Evolutionary conservation across 352 stramenopile species (phyloP).

Genomic region (Globisporangium uncinulatum): DNA sequence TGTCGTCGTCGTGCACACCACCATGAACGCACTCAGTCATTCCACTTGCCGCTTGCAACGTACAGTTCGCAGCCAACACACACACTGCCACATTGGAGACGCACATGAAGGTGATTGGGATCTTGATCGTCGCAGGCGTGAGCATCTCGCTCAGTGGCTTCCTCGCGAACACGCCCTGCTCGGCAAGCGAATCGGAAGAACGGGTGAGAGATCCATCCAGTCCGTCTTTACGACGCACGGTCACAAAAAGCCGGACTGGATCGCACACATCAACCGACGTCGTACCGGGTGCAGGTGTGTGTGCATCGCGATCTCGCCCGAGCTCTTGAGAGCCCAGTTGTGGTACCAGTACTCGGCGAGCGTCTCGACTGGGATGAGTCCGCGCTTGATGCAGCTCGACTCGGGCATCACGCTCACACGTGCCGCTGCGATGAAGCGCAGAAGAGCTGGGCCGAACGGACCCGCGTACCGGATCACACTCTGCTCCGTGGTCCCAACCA

Average conservation of each 20-base stretch:
- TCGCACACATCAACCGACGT: background rate
- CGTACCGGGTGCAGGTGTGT: conserved; percentile 52
- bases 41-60: too few species aligned
- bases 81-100: background rate
- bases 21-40: too few species aligned
- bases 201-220: too few species aligned
- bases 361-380: conserved; percentile 28
- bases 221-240: too few species aligned
- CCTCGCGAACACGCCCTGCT: conserved; percentile 42
- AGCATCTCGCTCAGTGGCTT: conserved; percentile 55
- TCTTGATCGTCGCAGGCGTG: conserved; percentile 36
- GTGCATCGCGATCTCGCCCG: conserved; percentile 61
- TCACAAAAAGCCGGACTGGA: too few species aligned
- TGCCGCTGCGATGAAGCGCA: conserved; percentile 36
- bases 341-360: conserved; percentile 69
- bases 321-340: conserved; percentile 66
- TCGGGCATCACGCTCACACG: conserved; percentile 53
- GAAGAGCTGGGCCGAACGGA: conserved; percentile 40
- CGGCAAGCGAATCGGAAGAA: background rate
- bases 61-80: background rate
- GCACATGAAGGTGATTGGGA: conserved; percentile 68
- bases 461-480: conserved; percentile 44
- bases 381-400: conserved; percentile 48
- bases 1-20: too few species aligned
- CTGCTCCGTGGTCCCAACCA: conserved; percentile 12